phyloP scores from a whole-genome alignment of 2,329 filamentous ascomycete species.

The Lasiodiplodia gonubiensis region DNA sequence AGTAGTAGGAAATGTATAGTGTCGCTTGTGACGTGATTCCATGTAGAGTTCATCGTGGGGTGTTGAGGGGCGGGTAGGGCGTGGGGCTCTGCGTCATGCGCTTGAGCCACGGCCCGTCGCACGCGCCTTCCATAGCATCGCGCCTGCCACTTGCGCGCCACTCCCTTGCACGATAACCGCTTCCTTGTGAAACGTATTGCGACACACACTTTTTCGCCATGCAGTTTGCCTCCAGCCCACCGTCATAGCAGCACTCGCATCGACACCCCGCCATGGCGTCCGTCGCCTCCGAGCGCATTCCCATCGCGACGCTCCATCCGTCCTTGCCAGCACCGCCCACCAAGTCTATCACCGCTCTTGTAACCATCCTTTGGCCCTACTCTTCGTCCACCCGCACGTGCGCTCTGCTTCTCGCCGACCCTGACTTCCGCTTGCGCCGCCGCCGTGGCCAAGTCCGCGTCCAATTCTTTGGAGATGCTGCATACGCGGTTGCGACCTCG shows the following conservation, averaged over 20 bases:
- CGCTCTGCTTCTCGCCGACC: constrained; percentile 82
- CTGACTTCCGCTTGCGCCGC: constrained; percentile 79
- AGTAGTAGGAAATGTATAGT: not conserved
- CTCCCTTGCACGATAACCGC: not conserved
- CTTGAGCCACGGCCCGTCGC: constrained; percentile 2
- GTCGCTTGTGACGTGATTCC: not conserved
- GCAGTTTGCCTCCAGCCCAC: not conserved
- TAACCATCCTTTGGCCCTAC: constrained; percentile 91
- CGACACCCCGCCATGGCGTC: not conserved
- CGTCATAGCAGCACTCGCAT: not conserved
- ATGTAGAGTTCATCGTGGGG: not conserved
- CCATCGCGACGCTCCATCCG: constrained; percentile 43
- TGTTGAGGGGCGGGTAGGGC: not conserved
- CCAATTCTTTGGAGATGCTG: constrained; percentile 73
- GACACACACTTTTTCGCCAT: not conserved
- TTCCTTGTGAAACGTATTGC: not conserved
- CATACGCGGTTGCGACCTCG: constrained; percentile 69
- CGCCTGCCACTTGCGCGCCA: not conserved
- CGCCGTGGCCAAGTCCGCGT: constrained; percentile 81
- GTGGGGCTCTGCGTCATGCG: not conserved
- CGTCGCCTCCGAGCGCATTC: constrained; percentile 31
- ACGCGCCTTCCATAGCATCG: not conserved
- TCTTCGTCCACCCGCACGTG: constrained; percentile 76
- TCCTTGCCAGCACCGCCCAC: constrained; percentile 39
- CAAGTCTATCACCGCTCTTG: constrained; percentile 66